These are phyloP conservation scores for Ophiobolus disseminans DNA, from an alignment of 2,329 filamentous ascomycete species.

Conservation along the genomic window DNA sequence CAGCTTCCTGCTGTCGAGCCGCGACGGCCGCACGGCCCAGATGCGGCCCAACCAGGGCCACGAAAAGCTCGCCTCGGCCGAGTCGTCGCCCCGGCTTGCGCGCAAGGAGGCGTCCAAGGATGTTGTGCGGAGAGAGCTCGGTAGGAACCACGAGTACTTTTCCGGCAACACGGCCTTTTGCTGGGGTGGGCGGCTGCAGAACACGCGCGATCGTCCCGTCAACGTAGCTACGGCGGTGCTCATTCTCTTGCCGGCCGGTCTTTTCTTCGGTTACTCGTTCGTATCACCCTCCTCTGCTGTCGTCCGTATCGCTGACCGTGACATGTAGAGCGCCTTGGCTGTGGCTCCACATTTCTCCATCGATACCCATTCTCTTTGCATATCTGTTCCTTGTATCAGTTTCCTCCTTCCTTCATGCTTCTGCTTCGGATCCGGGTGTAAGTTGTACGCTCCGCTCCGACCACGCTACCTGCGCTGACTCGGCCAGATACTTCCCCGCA, in stretches of 20 bases:
- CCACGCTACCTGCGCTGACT: constrained; percentile 21
- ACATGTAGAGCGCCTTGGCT: constrained; percentile 72
- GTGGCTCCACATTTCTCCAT: constrained; percentile 85
- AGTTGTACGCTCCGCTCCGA: constrained; percentile 53
- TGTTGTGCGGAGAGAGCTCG: constrained; percentile 55
- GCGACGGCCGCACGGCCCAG: constrained; percentile 58
- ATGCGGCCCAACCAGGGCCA: constrained; percentile 65
- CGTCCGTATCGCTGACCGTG: constrained; percentile 23
- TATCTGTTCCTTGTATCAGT: constrained; percentile 92
- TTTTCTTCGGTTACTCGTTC: constrained; percentile 85
- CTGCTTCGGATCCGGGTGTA: constrained; percentile 90
- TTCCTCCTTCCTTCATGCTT: constrained; percentile 93
- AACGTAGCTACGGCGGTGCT: constrained; percentile 86
- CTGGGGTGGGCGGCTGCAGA: constrained; percentile 83
- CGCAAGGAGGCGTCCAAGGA: constrained; percentile 50
- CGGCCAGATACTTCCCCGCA: constrained; percentile 83
- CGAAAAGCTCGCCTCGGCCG: constrained; percentile 82
- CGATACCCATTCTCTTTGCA: constrained; percentile 85
- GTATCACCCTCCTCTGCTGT: constrained; percentile 33
- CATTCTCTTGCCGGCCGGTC: constrained; percentile 75
- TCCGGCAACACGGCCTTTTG: constrained; percentile 92
- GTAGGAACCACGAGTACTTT: constrained; percentile 90
- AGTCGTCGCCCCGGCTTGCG: constrained; percentile 73
- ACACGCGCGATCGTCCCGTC: constrained; percentile 84
- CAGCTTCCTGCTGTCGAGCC: constrained; percentile 71